These are phyloP conservation scores for Coemansia sp. DNA, from an alignment of 192 early-diverging fungal species.

Conservation along the genomic window DNA sequence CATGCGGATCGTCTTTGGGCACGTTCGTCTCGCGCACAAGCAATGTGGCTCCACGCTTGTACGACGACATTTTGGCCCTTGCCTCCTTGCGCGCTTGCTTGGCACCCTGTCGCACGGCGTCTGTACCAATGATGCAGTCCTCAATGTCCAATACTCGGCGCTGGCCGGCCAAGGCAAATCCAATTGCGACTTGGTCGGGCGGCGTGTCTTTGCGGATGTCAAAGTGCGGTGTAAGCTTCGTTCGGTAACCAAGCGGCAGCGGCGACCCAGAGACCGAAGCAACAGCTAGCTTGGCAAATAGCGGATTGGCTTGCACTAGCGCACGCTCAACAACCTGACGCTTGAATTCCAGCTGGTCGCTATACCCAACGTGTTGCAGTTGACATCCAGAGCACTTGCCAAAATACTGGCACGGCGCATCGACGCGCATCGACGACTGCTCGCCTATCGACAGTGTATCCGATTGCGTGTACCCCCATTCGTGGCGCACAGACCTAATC, in stretches of 20 bases:
- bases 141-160: conserved; percentile 66
- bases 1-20: conserved; percentile 9
- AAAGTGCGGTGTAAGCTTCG: conserved; percentile 70
- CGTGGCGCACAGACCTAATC: conserved; percentile 41
- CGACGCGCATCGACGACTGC: conserved; percentile 34
- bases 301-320: conserved; percentile 49
- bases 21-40: conserved; percentile 61
- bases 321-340: conserved; percentile 56
- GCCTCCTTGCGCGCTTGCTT: conserved; percentile 47
- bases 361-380: conserved; percentile 62
- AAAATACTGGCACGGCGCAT: conserved; percentile 63
- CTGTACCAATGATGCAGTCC: conserved; percentile 64
- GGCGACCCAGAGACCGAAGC: conserved; percentile 55
- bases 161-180: conserved; percentile 60
- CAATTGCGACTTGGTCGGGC: conserved; percentile 52
- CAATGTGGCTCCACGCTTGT: conserved; percentile 61
- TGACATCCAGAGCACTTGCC: conserved; percentile 63
- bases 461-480: conserved; percentile 51
- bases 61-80: conserved; percentile 54
- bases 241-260: conserved; percentile 59
- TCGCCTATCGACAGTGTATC: conserved; percentile 34
- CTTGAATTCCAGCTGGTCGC: conserved; percentile 63
- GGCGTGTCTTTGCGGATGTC: conserved; percentile 54
- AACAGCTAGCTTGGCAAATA: conserved; percentile 47
- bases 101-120: conserved; percentile 58